These are phyloP conservation scores for Moniliophthora roreri DNA, from an alignment of 1,284 basidiomycete genomes.

Conservation along the genomic window DNA sequence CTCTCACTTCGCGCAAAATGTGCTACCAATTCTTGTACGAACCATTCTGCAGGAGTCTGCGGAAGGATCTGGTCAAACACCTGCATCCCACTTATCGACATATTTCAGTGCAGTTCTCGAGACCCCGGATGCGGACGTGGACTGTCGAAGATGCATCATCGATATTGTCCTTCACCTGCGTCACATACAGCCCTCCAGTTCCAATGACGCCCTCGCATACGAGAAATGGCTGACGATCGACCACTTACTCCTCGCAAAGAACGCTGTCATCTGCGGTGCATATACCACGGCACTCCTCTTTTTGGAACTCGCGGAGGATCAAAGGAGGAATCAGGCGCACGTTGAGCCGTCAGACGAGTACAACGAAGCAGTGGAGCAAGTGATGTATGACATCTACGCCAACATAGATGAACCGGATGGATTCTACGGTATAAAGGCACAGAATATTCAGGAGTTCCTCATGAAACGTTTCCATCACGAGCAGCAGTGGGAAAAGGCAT, in stretches of 20 bases:
- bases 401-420: conserved; percentile 97
- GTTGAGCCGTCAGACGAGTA: conserved; percentile 22
- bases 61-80: conserved; percentile 4
- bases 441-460: conserved; percentile 75
- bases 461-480: conserved; percentile 90
- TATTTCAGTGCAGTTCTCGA: conserved; percentile 67
- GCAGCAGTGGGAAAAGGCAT: conserved; percentile 87
- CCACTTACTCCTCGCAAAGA: conserved; percentile 68
- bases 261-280: conserved; percentile 76
- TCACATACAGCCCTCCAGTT: conserved; percentile 46
- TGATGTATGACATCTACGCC: conserved; percentile 90
- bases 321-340: conserved; percentile 24
- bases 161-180: conserved; percentile 83
- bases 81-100: conserved; percentile 42
- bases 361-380: conserved; percentile 45
- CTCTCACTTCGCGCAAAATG: conserved; percentile 58
- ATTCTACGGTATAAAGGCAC: conserved; percentile 90
- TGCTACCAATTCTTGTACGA: conserved; percentile 79
- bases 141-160: conserved; percentile 68
- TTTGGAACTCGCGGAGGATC: conserved; percentile 78
- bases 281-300: conserved; percentile 91
- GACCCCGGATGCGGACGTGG: conserved; percentile 37
- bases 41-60: conserved; percentile 48
- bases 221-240: conserved; percentile 88
- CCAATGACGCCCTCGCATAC: conserved; percentile 56